Base-by-base conservation (phyloP, 139 green algal species). In the Chlamydomonas sphaeroides region DNA sequence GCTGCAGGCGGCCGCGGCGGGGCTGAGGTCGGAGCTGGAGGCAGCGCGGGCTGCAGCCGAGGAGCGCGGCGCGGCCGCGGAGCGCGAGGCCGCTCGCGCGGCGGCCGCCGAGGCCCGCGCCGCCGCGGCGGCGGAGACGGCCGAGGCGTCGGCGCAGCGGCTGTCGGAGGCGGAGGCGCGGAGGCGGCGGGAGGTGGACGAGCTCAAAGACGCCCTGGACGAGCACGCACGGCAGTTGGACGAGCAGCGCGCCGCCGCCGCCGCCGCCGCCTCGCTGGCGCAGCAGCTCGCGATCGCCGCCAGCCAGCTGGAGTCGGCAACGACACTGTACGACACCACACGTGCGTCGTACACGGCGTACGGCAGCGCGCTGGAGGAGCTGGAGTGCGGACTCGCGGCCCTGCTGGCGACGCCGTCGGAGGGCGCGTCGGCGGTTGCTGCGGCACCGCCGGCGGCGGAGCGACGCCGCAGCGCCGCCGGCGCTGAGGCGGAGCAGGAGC, bases 151-250 rank as follows among this genome's bases (percentile, higher is more conserved):
- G 8, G 42, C 45, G 35, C 59, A 80, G 56, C 59, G 59, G 59
- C 39, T 70, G 56, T 39, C 39, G 38, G 32, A 57, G 57, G 45
- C 35, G 42, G 56, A 49, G 35, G 32, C 14, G 35, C 69, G 56
- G 25, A 51, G 61, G 38, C 61, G 68, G 4, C 78, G 76, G 36
- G 70, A 89, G 3, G 71, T 75, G 15, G 85, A 88, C 32, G 80
- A 89, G 65, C 75, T 92, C 61, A 68, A 79, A 14, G 82, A 84
- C 28, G 87, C 80, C n/a, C n/a, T 92, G 18, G 91, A 92, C 21
- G 78, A 88, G 48, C 57, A 84, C n/a, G 36, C 75, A 35, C n/a
- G 68, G 20, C 75, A 75, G 45, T 36, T 82, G 26, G 67, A 84
- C 45, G 80, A 67, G 35, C 83, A 76, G 26, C 35, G 67, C 1